Percentiles rank a stretch among this genome's conserved stretches.
These are phyloP conservation scores for Xylariomycetidae sp. DNA, from an alignment of 2,329 filamentous ascomycete genomes.

Conservation along the genomic window DNA sequence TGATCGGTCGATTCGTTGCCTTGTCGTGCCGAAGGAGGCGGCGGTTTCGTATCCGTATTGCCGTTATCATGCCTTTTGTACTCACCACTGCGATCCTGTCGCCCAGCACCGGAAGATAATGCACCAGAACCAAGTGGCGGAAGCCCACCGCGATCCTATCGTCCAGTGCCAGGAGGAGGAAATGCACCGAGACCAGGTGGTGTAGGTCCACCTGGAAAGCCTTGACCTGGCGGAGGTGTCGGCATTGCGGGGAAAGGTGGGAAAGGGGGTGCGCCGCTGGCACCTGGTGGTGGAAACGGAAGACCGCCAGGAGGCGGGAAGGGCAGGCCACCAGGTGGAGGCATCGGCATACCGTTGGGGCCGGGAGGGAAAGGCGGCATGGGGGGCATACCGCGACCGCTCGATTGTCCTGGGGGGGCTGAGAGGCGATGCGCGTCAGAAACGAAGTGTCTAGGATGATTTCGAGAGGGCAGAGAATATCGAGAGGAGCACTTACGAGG, in stretches of 20 bases:
- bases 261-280: conserved; percentile 44
- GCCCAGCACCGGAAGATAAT: no score
- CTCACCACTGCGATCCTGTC: no score
- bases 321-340: conserved; percentile 35
- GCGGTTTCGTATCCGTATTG: no score
- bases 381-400: conserved; percentile 43
- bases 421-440: conserved; percentile 11
- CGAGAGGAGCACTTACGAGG: conserved; percentile 45
- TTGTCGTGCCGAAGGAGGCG: no score
- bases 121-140: no score
- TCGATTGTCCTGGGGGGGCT: conserved; percentile 43
- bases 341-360: conserved; percentile 39
- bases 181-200: conserved; percentile 27
- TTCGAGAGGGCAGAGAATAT: background rate
- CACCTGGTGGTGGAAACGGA: conserved; percentile 31
- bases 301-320: conserved; percentile 28
- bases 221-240: conserved; percentile 30
- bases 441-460: conserved; percentile 4
- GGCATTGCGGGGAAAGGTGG: conserved; percentile 41
- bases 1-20: no score
- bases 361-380: conserved; percentile 40
- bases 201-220: conserved; percentile 34
- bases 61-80: no score
- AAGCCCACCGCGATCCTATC: conserved; percentile 16
- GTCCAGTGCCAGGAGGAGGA: conserved; percentile 31